Conservation (phyloP, 1,284 basidiomycete genomes). For the Rugosomyces carneus region DNA sequence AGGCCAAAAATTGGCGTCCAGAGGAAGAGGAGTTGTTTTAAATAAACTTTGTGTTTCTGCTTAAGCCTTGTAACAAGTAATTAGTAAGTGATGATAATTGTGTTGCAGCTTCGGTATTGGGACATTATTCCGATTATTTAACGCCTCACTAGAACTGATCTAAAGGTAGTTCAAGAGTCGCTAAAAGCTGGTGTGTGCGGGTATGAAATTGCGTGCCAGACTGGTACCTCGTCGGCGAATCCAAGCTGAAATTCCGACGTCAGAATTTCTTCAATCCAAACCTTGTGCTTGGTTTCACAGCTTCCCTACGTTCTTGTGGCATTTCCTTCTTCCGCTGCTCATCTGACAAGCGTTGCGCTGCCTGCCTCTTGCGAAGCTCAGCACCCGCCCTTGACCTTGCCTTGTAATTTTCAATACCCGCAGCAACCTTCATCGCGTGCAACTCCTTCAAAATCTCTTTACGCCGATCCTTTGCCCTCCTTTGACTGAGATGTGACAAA, state of each 20-base stretch:
- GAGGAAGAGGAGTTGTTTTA: conserved; percentile 70
- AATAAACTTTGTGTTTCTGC: background rate
- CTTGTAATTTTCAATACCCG: conserved; percentile 2
- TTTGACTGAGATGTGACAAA: conserved; percentile 48
- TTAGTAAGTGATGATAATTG: no score
- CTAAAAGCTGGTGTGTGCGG: no score
- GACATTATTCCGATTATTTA: no score
- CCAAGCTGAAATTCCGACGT: no score
- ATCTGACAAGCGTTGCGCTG: background rate
- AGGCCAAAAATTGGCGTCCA: conserved; percentile 82
- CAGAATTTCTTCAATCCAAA: no score
- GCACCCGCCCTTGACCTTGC: background rate
- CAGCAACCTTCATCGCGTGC: conserved; percentile 19
- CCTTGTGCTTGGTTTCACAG: no score
- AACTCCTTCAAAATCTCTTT: conserved; percentile 32
- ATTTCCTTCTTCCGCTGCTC: background rate
- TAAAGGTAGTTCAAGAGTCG: no score
- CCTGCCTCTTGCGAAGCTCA: conserved; percentile 1
- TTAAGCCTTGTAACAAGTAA: no score
- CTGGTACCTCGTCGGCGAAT: no score
- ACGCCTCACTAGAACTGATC: no score
- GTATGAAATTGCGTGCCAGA: no score
- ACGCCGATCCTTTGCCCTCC: conserved; percentile 38
- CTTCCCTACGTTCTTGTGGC: background rate
- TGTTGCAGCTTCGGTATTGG: no score